These are phyloP conservation scores for Circinella umbellata DNA, from an alignment of 371 early-diverging fungal species.

Conservation along the genomic window DNA sequence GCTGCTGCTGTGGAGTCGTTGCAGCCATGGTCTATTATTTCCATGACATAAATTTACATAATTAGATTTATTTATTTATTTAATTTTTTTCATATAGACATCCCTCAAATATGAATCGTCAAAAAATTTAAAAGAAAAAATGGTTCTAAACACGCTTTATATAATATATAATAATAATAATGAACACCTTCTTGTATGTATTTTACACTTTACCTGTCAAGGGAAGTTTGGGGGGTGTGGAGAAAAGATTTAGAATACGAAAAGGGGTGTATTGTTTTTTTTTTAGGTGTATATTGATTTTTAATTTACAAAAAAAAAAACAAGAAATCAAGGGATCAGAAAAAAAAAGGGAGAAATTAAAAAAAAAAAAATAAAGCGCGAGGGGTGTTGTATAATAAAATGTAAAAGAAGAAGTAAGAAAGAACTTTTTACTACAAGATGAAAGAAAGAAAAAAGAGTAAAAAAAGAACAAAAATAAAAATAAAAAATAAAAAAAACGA, in stretches of 20 bases:
- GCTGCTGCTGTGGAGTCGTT: constrained; percentile 29
- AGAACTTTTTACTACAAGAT: background rate
- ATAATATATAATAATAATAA: no score
- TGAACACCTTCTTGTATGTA: no score
- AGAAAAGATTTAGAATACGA: background rate
- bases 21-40: constrained; percentile 26
- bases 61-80: background rate
- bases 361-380: background rate
- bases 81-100: background rate
- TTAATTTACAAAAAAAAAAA: constrained; percentile 5
- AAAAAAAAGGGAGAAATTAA: background rate
- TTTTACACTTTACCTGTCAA: constrained; percentile 10
- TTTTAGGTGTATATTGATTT: background rate
- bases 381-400: no score
- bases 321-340: constrained; percentile 3
- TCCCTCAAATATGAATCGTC: background rate
- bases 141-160: no score
- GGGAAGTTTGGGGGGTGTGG: background rate
- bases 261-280: background rate
- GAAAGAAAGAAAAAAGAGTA: no score
- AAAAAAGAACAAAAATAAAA: no score
- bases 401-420: background rate
- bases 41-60: background rate
- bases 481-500: no score
- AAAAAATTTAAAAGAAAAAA: background rate